These are phyloP conservation scores for Solanum dulcamara DNA, from an alignment of 257 asterid species.

Conservation along the genomic window DNA sequence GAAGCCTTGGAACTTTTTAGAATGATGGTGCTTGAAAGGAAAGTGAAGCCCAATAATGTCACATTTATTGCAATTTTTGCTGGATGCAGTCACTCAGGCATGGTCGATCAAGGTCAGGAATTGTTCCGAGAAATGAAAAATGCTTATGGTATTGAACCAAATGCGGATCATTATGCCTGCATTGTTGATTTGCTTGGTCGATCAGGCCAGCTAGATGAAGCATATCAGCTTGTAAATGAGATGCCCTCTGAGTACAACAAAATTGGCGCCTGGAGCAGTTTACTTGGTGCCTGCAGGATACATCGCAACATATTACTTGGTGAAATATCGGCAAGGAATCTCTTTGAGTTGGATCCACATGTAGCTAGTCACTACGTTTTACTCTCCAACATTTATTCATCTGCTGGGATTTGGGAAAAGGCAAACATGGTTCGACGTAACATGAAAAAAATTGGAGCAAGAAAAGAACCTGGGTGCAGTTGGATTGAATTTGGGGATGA, in stretches of 20 bases:
- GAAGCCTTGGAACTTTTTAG: conserved; percentile 48
- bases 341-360: conserved; percentile 54
- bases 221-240: conserved; percentile 32
- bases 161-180: conserved; percentile 76
- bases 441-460: conserved; percentile 60
- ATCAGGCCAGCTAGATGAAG: conserved; percentile 67
- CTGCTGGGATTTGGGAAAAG: conserved; percentile 68
- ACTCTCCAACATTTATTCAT: conserved; percentile 67
- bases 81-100: conserved; percentile 79
- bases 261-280: conserved; percentile 76
- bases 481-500: conserved; percentile 59
- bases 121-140: conserved; percentile 52
- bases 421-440: conserved; percentile 46
- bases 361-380: conserved; percentile 77
- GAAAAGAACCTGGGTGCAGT: conserved; percentile 83
- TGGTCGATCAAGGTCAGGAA: conserved; percentile 60
- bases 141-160: conserved; percentile 43
- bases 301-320: conserved; percentile 67
- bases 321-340: conserved; percentile 55
- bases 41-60: conserved; percentile 57
- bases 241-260: conserved; percentile 45
- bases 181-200: conserved; percentile 78
- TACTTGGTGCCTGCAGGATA: conserved; percentile 67
- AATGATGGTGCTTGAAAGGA: conserved; percentile 32
- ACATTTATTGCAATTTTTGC: conserved; percentile 67